Base-by-base conservation (phyloP, 1,284 basidiomycete species). In the Tremellales sp. region DNA sequence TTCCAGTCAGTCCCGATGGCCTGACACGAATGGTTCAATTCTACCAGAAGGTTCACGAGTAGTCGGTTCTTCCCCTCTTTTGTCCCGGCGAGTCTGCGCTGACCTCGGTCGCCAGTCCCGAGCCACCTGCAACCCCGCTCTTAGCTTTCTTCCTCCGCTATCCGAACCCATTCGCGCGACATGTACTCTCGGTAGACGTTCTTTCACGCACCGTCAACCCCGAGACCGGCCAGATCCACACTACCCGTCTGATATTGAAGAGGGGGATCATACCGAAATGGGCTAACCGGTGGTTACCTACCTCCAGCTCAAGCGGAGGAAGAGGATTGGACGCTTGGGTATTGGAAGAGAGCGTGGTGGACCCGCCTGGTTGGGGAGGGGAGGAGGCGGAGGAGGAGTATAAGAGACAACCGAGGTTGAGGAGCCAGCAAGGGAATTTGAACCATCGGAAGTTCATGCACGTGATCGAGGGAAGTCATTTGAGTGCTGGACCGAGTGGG, bases 131-230 rank as follows among this genome's bases (percentile, higher is more conserved):
- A 49, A 90, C 90, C 54, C 88, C 94, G 49, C 84, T 89, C 31
- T 80, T 93, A 57, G 93, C 93, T 15, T 97, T 89, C 78, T 91
- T 93, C 66, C 80, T 97, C 54, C 86, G 96, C 57, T 98, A 98
- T 72, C 94, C 96, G 3, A 98, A 97, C 73, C 93, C 94, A 37
- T 89, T 89, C 63, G 89, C 94, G 5, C 81, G 89, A 11, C 94
- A 98, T 73, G 87, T 98, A 67, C 76, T 96, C 52, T 90, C 90
- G 7, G 92, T 90, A 78, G 94, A 97, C 77, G 91, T 97, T 54
- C 81, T 97, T 54, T 87, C 88, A 48, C 85, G 93, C 55, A 79
- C 75, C 4, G 76, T 86, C 55, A 84, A 86, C 10, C 77, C 84
- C 17, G 74, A 78, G 1, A 72, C 70, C 0, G 88, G 89, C 23